These are phyloP conservation scores for Silene coronaria DNA, from an alignment of 179 eudicot genomes.

Conservation along the genomic window DNA sequence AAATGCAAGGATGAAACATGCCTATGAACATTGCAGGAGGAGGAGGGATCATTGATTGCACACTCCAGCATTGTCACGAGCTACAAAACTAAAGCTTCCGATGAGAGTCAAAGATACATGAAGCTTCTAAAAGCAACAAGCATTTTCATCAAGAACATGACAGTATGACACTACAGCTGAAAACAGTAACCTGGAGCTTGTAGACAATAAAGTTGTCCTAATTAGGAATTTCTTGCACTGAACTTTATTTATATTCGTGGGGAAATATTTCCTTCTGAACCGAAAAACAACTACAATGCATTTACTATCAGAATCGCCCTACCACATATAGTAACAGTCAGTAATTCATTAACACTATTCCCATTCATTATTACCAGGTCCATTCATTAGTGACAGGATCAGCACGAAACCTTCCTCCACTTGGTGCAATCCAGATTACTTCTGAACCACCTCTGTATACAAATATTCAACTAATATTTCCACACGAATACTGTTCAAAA, in stretches of 20 bases:
- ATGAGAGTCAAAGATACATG: not conserved
- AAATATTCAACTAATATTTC: conserved; percentile 25
- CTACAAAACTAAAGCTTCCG: not conserved
- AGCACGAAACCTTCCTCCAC: conserved; percentile 99
- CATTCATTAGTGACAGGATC: conserved; percentile 76
- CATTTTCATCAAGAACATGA: too few relatives aligned
- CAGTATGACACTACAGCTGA: too few relatives aligned
- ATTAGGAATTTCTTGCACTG: too few relatives aligned
- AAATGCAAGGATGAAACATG: not conserved
- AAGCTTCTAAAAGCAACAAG: not conserved
- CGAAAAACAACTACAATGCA: not conserved
- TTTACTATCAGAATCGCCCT: not conserved
- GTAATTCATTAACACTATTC: not conserved
- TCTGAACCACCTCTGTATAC: conserved; percentile 72
- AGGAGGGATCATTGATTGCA: not conserved
- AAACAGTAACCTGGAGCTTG: too few relatives aligned
- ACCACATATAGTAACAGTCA: not conserved
- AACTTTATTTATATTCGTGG: too few relatives aligned
- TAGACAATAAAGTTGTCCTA: too few relatives aligned
- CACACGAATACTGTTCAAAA: too few relatives aligned
- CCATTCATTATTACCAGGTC: conserved; percentile 19
- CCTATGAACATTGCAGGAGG: conserved; percentile 3
- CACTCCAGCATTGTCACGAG: not conserved
- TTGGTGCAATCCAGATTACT: conserved; percentile 98
- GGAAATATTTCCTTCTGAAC: too few relatives aligned